A percentile compares a stretch with the other conserved stretches of the same genome.
Conservation (phyloP, 306 rosid genomes). For the Abrus precatorius region DNA sequence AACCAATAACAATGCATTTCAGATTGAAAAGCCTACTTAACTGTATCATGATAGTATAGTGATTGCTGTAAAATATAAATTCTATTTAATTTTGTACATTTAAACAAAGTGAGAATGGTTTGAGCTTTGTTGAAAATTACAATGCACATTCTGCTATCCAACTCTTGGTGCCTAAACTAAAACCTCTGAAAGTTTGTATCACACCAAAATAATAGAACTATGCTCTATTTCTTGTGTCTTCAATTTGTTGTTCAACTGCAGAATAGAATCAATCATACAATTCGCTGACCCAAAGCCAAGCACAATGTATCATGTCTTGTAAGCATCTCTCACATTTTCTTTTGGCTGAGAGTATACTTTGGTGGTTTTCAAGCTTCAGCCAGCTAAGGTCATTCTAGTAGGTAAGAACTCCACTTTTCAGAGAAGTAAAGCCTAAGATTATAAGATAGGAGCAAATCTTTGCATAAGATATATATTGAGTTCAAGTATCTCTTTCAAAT, state of each 20-base stretch:
- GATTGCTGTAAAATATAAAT: conserved; percentile 4
- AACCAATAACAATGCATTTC: conserved; percentile 1
- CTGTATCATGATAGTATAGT: background rate
- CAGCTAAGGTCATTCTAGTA: background rate
- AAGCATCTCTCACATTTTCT: background rate
- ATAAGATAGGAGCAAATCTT: background rate
- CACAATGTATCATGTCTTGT: background rate
- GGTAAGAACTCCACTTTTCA: background rate
- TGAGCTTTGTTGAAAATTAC: background rate
- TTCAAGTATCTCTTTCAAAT: background rate
- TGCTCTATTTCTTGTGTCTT: background rate
- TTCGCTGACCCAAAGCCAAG: background rate
- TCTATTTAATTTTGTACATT: background rate
- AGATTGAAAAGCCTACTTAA: conserved; percentile 49
- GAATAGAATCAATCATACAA: background rate
- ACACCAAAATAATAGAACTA: background rate
- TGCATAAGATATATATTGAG: background rate
- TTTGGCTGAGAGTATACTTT: background rate
- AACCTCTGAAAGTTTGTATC: background rate
- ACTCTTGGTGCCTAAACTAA: background rate
- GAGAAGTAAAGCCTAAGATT: background rate
- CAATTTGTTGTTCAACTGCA: background rate
- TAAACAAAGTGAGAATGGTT: background rate
- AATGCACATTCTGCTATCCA: background rate
- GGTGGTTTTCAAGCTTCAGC: background rate